These are phyloP conservation scores for Fusarium abutilonis DNA, from an alignment of 2,329 filamentous ascomycete species.

Conservation along the genomic window DNA sequence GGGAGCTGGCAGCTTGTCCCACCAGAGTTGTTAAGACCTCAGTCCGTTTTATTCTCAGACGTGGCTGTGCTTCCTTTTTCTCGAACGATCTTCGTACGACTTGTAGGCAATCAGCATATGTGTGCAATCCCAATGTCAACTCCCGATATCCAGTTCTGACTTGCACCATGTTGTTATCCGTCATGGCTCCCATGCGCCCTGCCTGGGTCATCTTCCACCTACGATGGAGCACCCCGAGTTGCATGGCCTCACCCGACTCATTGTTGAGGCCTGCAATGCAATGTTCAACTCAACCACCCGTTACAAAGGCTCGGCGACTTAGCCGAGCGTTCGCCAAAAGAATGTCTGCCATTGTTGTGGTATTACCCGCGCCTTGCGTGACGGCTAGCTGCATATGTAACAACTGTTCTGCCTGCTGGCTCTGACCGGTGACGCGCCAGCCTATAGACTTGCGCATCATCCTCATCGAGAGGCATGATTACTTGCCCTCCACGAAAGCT, in stretches of 20 bases:
- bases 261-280: slow-evolving; percentile 25
- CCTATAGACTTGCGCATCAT: slow-evolving; percentile 30
- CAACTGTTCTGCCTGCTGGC: slow-evolving; percentile 25
- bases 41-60: slow-evolving; percentile 30
- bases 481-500: slow-evolving; percentile 14
- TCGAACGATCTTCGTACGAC: slow-evolving; percentile 41
- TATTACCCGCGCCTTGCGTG: slow-evolving; percentile 26
- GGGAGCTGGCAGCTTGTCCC: slow-evolving; percentile 19
- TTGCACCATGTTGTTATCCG: slow-evolving; percentile 16
- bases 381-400: slow-evolving; percentile 37
- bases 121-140: too few species aligned
- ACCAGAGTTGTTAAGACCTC: slow-evolving; percentile 14
- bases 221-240: slow-evolving; percentile 1
- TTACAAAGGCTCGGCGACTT: slow-evolving; percentile 5
- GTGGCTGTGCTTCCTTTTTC: slow-evolving; percentile 40
- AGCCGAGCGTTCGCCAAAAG: slow-evolving; percentile 7
- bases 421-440: slow-evolving; percentile 26
- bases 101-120: slow-evolving; percentile 13
- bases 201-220: slow-evolving; percentile 4
- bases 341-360: slow-evolving; percentile 19
- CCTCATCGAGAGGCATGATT: slow-evolving; percentile 17
- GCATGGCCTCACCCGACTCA: slow-evolving; percentile 22
- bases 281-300: slow-evolving; percentile 9
- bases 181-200: slow-evolving; percentile 4
- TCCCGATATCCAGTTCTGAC: slow-evolving; percentile 29